Conservation (phyloP, 1,284 basidiomycete species). For the Phylloporus sp. region DNA sequence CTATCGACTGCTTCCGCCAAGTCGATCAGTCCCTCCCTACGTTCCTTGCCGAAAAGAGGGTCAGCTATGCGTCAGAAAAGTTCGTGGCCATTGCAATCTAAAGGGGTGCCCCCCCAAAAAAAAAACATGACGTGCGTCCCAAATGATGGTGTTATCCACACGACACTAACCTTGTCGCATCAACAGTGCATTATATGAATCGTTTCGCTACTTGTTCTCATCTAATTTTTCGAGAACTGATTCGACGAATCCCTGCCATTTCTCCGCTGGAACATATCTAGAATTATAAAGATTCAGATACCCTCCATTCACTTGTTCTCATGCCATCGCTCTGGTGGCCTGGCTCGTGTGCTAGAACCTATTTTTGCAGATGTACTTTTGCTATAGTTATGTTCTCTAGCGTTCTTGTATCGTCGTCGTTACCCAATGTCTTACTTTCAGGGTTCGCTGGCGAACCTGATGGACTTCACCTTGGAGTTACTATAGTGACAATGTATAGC, state of each 20-base stretch:
- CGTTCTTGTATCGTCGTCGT: conserved; percentile 9
- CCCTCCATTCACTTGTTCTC: conserved; percentile 17
- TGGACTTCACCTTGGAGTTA: conserved; percentile 1
- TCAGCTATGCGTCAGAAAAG: conserved; percentile 38
- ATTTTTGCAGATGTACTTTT: not conserved
- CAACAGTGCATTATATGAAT: not conserved
- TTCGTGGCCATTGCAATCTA: not conserved
- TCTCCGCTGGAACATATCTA: not conserved
- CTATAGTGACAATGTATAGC: not conserved
- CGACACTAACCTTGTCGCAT: conserved; percentile 6
- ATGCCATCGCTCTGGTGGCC: no score
- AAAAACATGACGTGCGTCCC: conserved; percentile 11
- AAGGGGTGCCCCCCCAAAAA: not conserved
- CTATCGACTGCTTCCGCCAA: conserved; percentile 62
- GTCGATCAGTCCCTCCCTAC: conserved; percentile 50
- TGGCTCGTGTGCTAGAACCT: not conserved
- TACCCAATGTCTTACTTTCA: not conserved
- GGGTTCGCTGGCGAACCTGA: conserved; percentile 18
- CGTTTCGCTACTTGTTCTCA: not conserved
- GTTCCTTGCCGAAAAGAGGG: conserved; percentile 53
- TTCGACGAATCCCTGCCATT: not conserved
- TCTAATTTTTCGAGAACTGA: conserved; percentile 1
- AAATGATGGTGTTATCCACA: not conserved
- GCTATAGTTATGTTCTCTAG: not conserved
- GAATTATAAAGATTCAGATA: conserved; percentile 11